Conservation (phyloP, 805 yeast species). For the Kregervanrija fluxuum region DNA sequence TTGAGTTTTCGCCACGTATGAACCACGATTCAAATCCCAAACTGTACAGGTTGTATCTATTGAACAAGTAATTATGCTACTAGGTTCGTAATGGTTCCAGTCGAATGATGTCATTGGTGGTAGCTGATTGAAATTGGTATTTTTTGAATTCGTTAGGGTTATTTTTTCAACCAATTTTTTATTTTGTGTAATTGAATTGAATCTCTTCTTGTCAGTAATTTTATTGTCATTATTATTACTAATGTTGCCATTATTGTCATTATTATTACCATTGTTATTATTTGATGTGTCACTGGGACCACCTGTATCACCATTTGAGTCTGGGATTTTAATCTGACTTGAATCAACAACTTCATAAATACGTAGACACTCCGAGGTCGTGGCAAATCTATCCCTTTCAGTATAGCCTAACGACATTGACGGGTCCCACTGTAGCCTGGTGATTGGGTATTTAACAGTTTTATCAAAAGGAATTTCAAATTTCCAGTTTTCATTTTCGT, state of each 20-base stretch:
- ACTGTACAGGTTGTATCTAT: slow-evolving; percentile 96
- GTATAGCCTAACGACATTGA: slow-evolving; percentile 24
- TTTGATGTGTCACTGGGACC: slow-evolving; percentile 6
- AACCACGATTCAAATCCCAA: slow-evolving; percentile 73
- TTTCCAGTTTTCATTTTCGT: slow-evolving; percentile 7
- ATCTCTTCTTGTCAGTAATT: no score
- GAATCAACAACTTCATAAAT: slow-evolving; percentile 29
- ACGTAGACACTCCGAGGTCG: slow-evolving; percentile 66
- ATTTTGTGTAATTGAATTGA: not conserved
- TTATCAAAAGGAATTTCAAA: slow-evolving; percentile 7
- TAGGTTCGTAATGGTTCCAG: slow-evolving; percentile 75
- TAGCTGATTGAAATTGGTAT: slow-evolving; percentile 39
- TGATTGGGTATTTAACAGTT: slow-evolving; percentile 58
- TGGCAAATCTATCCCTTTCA: slow-evolving; percentile 43
- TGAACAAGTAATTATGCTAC: slow-evolving; percentile 70
- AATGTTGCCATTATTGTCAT: not conserved
- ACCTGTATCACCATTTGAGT: not conserved
- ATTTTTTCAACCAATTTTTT: slow-evolving; percentile 30
- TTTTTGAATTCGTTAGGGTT: slow-evolving; percentile 33
- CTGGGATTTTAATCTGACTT: not conserved
- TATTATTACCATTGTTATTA: slow-evolving; percentile 2
- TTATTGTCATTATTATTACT: slow-evolving; percentile 1
- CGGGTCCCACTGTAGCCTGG: slow-evolving; percentile 71
- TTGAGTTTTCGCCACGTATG: slow-evolving; percentile 76
- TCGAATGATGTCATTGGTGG: slow-evolving; percentile 94